Conservation (phyloP, 495 filamentous ascomycete genomes). For the Penicillium nucicola region DNA sequence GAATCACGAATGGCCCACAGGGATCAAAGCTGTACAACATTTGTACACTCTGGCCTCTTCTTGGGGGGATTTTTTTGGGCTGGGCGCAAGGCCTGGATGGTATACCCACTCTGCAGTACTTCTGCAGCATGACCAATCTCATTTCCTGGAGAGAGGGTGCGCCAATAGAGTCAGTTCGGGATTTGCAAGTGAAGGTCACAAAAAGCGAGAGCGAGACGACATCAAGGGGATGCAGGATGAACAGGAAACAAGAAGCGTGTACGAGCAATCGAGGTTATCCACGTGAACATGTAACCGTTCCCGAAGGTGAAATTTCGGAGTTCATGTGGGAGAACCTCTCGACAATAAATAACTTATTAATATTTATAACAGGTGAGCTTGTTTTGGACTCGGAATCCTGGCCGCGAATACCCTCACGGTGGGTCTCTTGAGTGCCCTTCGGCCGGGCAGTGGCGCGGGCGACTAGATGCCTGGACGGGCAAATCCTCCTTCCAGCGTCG, state of each 20-base stretch:
- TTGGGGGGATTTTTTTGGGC: no score
- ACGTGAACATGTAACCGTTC: no score
- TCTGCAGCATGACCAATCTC: constrained; percentile 10
- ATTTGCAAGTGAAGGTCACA: background rate
- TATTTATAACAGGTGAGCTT: constrained; percentile 5
- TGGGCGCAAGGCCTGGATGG: background rate
- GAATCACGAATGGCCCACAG: constrained; percentile 11
- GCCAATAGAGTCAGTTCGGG: constrained; percentile 1
- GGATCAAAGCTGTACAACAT: constrained; percentile 1
- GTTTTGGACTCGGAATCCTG: constrained; percentile 13
- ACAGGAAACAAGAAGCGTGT: no score
- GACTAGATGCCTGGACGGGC: constrained; percentile 26
- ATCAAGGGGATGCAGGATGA: background rate
- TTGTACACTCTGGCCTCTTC: background rate
- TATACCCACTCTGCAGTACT: constrained; percentile 5
- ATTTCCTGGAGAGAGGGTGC: background rate
- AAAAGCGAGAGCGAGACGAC: background rate
- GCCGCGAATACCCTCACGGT: constrained; percentile 16
- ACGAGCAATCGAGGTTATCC: no score
- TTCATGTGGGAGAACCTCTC: background rate
- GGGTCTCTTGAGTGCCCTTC: constrained; percentile 15
- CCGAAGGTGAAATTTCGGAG: background rate
- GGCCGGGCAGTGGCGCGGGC: constrained; percentile 21
- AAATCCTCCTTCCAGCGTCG: constrained; percentile 24
- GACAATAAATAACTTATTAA: background rate